Base-by-base conservation (phyloP, 2,329 filamentous ascomycete genomes). In the Exophiala sp. region DNA sequence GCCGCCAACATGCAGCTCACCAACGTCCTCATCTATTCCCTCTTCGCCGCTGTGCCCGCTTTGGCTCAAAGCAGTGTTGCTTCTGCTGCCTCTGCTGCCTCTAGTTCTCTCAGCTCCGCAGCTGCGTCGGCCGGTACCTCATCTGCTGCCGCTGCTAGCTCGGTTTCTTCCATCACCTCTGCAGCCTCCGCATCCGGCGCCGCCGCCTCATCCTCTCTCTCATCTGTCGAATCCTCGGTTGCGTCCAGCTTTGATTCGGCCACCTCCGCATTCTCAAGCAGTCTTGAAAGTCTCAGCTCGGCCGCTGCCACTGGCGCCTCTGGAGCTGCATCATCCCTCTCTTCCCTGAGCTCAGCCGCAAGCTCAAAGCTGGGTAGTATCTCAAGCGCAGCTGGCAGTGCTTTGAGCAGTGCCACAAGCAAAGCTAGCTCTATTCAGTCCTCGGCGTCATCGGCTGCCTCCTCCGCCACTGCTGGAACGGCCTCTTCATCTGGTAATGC, bases 1-100 rank as follows among this genome's bases (percentile, higher is more conserved):
- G 14, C n/a, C 18, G 19, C 19, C 44, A 57, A 11, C 35, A 57
- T 57, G 54, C 54, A 46, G 22, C 32, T 57, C 48, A 38, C 41
- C 45, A 50, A 43, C 30, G n/a, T 48, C 39, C 21, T 57, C 45
- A 32, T 54, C 48, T 24, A 24, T 11, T 48, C 43, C 24, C 45
- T 57, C 37, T 38, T 54, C 13, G 48, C 51, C 18, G 45, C 43
- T 11, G 52, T 52, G 6, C 51, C 54, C 7, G 48, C 42, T 44
- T 24, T 52, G 23, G 50, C 41, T 19, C 54, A 57, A 30, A 19
- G 13, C 6, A 34, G 27, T 22, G 9, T 6, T 21, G 32, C 41
- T n/a, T 21, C 27, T 41, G 38, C 41, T 9, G 21, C 29, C 11
- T 4, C 43, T 13, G 19, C 24, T 2, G 19, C 40, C 13, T 46